A percentile compares a stretch with the other conserved stretches of the same genome.
phyloP scores from a whole-genome alignment of 1,284 basidiomycete species.

The Moesziomyces aphidis region DNA sequence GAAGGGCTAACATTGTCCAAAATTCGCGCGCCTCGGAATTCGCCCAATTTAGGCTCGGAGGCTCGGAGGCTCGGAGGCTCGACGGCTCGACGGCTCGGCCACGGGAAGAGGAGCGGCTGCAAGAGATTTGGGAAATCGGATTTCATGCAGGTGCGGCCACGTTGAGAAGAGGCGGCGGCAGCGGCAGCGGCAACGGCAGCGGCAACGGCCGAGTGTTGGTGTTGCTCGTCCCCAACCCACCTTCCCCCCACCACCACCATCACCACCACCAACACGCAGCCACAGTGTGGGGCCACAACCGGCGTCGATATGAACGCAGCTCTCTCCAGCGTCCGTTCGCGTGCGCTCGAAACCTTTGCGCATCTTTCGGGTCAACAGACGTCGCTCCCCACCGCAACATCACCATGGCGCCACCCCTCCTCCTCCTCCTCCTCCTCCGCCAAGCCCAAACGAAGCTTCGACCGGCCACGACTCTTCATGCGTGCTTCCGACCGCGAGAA shows the following conservation, averaged over 20 bases:
- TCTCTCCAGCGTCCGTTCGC: conserved; percentile 27
- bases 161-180: too few species aligned
- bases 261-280: background rate
- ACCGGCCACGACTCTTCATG: conserved; percentile 30
- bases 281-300: too few species aligned
- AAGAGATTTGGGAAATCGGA: too few species aligned
- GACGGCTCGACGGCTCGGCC: too few species aligned
- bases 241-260: background rate
- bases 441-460: conserved; percentile 13
- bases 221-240: background rate
- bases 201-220: too few species aligned
- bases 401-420: conserved; percentile 7
- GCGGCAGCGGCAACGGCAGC: too few species aligned
- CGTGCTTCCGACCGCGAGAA: conserved; percentile 3
- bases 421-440: background rate
- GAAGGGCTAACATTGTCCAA: too few species aligned
- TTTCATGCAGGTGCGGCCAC: too few species aligned
- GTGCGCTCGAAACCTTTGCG: conserved; percentile 29
- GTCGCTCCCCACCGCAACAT: background rate
- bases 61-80: too few species aligned
- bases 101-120: too few species aligned
- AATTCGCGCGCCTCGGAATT: too few species aligned
- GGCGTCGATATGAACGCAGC: conserved; percentile 23
- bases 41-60: too few species aligned
- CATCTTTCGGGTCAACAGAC: conserved; percentile 4